Evolutionary conservation across 768 basidiomycete genomes (phyloP), one percentile per base, ranked within the genome.

Genomic region (Auricularia sp.): DNA sequence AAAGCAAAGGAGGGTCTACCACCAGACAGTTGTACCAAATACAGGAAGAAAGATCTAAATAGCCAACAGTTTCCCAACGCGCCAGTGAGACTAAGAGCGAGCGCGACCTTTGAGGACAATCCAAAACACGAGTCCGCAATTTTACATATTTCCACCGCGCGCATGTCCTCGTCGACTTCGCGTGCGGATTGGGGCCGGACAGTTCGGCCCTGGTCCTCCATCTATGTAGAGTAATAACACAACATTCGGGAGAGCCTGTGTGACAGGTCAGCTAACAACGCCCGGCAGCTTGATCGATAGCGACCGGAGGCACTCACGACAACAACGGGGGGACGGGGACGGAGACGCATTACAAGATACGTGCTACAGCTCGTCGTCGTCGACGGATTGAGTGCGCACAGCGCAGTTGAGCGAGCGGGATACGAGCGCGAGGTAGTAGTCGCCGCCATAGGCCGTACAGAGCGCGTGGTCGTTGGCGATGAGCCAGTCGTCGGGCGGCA

Each of bases 361-460:
- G 47, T 51, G 11, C 33, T 59, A 59, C 56, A 59, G 12, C 29
- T 59, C 56, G 56, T 59, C 56, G 23, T 59, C 56, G 56, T 35
- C 34, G 56, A 35, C 29, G 14, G 56, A 59, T 18, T 59, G 56
- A 1, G 18, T 59, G 56, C 56, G 56, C 14, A 59, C 29, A 8
- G 29, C 21, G 56, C 29, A 59, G 29, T 10, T 59, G 11, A 59
- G 14, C 29, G 56, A 23, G 56, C 56, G 56, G 23, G 56, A 59
- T 33, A 59, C 56, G 56, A 59, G 56, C 16, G 56, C 56, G 56
- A 59, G 56, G 56, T 59, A 59, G 56, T 59, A 59, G 56, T 59
- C 56, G 56, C 56, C 56, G 56, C 56, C 56, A 10, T 29, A 23
- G 6, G 56, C 56, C 23, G 8, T 29, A 29, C 56, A 59, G 23